These are phyloP conservation scores for Cladophialophora immunda DNA, from an alignment of 2,329 filamentous ascomycete species.

Conservation along the genomic window DNA sequence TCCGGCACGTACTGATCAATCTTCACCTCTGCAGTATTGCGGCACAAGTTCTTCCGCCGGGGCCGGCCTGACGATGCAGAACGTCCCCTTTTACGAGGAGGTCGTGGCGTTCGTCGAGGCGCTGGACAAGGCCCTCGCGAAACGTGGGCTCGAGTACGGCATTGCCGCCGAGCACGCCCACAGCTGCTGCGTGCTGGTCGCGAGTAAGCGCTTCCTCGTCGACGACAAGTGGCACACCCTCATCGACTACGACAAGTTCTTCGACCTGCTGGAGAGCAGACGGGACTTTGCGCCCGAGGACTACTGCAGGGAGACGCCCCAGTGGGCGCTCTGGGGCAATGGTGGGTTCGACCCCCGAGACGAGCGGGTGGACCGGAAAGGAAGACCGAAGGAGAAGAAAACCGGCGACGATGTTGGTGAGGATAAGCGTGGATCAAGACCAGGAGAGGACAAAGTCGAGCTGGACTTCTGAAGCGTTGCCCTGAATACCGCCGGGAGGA, in stretches of 20 bases:
- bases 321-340: constrained; percentile 95
- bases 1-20: constrained; percentile 55
- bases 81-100: constrained; percentile 95
- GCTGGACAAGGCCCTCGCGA: constrained; percentile 73
- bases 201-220: constrained; percentile 79
- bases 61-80: constrained; percentile 93
- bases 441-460: neutral
- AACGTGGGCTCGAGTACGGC: constrained; percentile 80
- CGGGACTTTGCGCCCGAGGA: constrained; percentile 85
- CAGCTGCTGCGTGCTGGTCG: constrained; percentile 89
- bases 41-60: constrained; percentile 85
- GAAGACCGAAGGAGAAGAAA: constrained; percentile 48
- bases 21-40: constrained; percentile 68
- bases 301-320: constrained; percentile 87
- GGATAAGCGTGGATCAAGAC: neutral
- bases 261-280: constrained; percentile 79
- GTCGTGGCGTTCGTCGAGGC: constrained; percentile 82
- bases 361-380: constrained; percentile 85
- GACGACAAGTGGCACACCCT: constrained; percentile 86
- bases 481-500: neutral
- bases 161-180: constrained; percentile 96
- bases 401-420: neutral
- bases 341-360: constrained; percentile 94
- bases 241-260: constrained; percentile 91
- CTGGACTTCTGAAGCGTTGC: constrained; percentile 9